Conservation (phyloP, 2,329 filamentous ascomycete genomes). For the Xylariomycetidae sp. region DNA sequence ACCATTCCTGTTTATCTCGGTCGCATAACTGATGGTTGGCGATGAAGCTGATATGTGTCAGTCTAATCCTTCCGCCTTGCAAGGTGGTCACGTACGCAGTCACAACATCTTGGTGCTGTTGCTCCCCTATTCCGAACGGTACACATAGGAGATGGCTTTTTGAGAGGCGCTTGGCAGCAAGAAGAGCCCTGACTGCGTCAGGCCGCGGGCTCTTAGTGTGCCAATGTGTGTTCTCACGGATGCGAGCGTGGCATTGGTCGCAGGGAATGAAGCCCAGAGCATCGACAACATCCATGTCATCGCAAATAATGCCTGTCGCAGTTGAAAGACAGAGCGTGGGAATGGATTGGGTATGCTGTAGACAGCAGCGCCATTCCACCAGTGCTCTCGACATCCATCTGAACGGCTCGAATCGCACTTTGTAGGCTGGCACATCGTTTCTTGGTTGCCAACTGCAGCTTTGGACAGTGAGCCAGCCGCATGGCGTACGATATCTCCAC, state of each 20-base stretch:
- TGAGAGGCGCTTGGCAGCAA: conserved; percentile 4
- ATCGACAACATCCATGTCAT: conserved; percentile 7
- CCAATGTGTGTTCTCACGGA: too few relatives aligned
- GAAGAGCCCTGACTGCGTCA: conserved; percentile 1
- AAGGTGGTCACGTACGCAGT: too few relatives aligned
- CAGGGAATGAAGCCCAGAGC: conserved; percentile 4
- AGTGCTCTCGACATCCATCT: conserved; percentile 7
- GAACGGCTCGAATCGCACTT: conserved; percentile 7
- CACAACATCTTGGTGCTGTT: too few relatives aligned
- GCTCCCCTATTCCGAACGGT: too few relatives aligned
- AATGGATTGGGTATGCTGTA: not conserved
- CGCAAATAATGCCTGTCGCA: conserved; percentile 4
- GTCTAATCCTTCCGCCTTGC: too few relatives aligned
- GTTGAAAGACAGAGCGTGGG: conserved; percentile 3
- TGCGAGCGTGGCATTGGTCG: too few relatives aligned
- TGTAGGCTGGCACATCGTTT: conserved; percentile 2
- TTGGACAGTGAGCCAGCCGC: too few relatives aligned
- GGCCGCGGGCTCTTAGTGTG: conserved; percentile 1
- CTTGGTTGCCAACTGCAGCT: too few relatives aligned
- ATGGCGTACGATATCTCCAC: too few relatives aligned
- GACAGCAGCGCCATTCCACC: conserved; percentile 8
- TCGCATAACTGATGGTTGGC: too few relatives aligned
- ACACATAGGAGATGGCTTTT: conserved; percentile 1
- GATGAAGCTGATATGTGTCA: too few relatives aligned
- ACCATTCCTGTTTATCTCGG: too few relatives aligned